Percentiles rank a stretch among this genome's conserved stretches.
phyloP scores from a whole-genome alignment of 192 early-diverging fungal genomes.

The Gonapodya prolifera region DNA sequence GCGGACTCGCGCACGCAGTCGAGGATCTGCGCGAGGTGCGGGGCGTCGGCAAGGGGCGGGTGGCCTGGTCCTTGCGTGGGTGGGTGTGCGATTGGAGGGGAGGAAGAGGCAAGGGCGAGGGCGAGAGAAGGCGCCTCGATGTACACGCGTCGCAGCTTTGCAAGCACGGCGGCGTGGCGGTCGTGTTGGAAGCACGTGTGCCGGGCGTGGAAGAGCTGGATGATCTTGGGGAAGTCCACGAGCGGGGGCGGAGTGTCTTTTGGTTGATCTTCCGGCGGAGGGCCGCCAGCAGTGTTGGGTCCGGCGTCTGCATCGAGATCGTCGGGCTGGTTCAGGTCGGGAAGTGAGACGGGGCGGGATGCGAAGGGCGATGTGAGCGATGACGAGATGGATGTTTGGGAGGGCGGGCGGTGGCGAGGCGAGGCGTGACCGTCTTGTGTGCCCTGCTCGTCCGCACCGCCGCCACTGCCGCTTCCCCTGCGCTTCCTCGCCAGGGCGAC shows the following conservation, averaged over 20 bases:
- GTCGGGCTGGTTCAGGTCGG: neutral
- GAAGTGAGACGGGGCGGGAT: neutral
- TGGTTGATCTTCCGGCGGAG: neutral
- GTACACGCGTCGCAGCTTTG: conserved; percentile 6
- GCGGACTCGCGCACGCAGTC: neutral
- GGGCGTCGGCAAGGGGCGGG: neutral
- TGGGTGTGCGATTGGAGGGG: neutral
- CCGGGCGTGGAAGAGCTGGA: neutral
- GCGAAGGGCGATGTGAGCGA: neutral
- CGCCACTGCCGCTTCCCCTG: no score
- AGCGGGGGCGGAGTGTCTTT: neutral
- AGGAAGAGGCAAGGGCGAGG: no score
- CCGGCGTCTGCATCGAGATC: neutral
- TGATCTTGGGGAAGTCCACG: conserved; percentile 6
- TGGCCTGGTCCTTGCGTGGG: neutral
- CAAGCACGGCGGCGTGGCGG: neutral
- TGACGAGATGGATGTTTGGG: neutral
- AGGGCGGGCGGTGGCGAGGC: neutral
- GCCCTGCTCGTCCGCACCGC: no score
- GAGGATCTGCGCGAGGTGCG: neutral
- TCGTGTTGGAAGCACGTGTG: neutral
- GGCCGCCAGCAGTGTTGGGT: neutral
- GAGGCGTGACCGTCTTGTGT: no score
- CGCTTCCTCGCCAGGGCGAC: neutral
- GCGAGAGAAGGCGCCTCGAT: neutral